phyloP scores from a whole-genome alignment of 2,329 filamentous ascomycete species.

The Calonectria pseudoreteaudii region DNA sequence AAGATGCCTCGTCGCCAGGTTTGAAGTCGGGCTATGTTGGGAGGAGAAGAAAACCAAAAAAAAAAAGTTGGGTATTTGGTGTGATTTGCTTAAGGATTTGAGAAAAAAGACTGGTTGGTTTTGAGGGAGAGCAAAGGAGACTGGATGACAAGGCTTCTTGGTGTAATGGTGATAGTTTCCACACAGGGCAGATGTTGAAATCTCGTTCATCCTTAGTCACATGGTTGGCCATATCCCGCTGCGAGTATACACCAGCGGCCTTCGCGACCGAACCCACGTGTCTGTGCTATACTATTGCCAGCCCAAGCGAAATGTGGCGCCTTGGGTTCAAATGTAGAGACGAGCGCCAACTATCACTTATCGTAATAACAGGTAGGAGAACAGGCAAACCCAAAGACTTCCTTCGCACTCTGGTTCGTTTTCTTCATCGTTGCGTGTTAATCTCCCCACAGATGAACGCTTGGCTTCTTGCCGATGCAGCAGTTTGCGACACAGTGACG shows the following conservation, averaged over 20 bases:
- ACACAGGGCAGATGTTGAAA: not conserved
- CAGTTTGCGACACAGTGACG: not conserved
- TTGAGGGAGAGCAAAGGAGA: not conserved
- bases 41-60: too few relatives aligned
- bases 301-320: not conserved
- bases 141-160: too few relatives aligned
- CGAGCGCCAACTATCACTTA: not conserved
- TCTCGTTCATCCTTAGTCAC: not conserved
- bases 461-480: not conserved
- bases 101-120: not conserved
- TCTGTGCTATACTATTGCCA: not conserved
- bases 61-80: not conserved
- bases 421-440: not conserved
- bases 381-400: not conserved
- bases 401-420: not conserved
- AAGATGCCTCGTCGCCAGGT: slow-evolving; percentile 12
- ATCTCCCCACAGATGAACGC: not conserved
- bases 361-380: not conserved
- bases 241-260: not conserved
- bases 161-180: not conserved
- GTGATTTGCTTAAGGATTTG: not conserved
- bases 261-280: not conserved
- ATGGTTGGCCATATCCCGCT: too few relatives aligned
- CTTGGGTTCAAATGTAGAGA: not conserved
- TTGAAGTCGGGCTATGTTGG: not conserved